Conservation (phyloP, 441 rosid species). For the Adansonia madagascariensis region DNA sequence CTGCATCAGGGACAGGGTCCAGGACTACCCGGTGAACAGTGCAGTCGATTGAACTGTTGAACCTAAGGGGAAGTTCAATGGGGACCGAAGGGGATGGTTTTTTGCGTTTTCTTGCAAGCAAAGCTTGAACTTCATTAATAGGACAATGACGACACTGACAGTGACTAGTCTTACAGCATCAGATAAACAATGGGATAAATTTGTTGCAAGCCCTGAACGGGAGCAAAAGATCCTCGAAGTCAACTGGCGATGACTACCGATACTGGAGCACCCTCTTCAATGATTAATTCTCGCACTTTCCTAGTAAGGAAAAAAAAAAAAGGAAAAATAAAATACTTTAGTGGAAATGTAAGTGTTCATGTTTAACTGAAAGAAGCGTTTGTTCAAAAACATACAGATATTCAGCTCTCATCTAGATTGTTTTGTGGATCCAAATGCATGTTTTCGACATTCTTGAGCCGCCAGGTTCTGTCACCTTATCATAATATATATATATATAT, state of each 20-base stretch:
- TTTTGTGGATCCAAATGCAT: too few relatives aligned
- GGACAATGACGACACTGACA: slow-evolving; percentile 37
- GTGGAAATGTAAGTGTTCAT: too few relatives aligned
- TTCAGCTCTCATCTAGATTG: not conserved
- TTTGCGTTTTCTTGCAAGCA: slow-evolving; percentile 26
- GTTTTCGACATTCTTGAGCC: not conserved
- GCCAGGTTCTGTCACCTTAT: not conserved
- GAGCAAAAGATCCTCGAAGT: slow-evolving; percentile 21
- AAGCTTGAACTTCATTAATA: slow-evolving; percentile 24
- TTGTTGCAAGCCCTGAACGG: slow-evolving; percentile 23
- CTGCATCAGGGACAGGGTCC: slow-evolving; percentile 9
- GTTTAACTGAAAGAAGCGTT: too few relatives aligned
- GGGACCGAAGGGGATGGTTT: slow-evolving; percentile 6
- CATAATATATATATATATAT: not conserved
- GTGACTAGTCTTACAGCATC: not conserved
- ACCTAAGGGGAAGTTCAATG: slow-evolving; percentile 33
- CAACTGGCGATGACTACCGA: not conserved
- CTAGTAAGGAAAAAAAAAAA: not conserved
- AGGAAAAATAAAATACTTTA: too few relatives aligned
- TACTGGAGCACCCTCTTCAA: not conserved
- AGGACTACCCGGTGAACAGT: slow-evolving; percentile 28
- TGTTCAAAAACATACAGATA: not conserved
- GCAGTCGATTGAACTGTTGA: slow-evolving; percentile 2
- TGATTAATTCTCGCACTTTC: not conserved
- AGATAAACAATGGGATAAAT: not conserved